Base-by-base conservation (phyloP, 805 yeast genomes). In the Ogataea kodamae region DNA sequence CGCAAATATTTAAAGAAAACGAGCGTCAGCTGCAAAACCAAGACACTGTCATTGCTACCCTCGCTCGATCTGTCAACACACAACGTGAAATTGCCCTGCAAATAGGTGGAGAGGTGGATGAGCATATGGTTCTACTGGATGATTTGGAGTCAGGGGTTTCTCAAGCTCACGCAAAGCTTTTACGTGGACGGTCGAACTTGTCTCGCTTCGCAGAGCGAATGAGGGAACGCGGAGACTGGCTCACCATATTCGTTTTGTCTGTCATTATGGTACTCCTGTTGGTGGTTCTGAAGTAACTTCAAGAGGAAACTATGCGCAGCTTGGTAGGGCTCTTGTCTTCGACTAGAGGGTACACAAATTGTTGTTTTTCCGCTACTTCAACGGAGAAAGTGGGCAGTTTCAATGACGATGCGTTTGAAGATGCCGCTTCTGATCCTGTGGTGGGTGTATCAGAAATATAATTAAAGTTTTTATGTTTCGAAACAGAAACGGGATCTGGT, bases 71-170 rank as follows among this genome's bases (percentile, higher is more conserved):
- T 0, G 67, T 74, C 1, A 55, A 59, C 18, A 57, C 66, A 23
- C 72, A 72, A 31, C 65, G 65, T 40, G 63, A 59, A 1, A 55
- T 76, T 27, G 69, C 79, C 2, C 23, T 65, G 7, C 63, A 58
- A 19, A 74, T 76, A 9, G 62, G 72, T 37, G 58, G 55, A 5
- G 81, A 76, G 42, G 48, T 74, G 7, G 59, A 55, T 9, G 68
- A 67, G 4, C 80, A 75, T 30, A 60, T 73, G 49, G 67, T 66
- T 15, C 41, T 74, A 10, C 46, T 75, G 17, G 64, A 65, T 19
- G 81, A 75, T 44, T 48, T 75, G 22, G 81, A 76, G 41, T 50
- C 52, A 15, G 68, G 69, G 24, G 52, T 75, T 12, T 70, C 66
- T 29, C 45, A 55, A 19, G 61, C 69, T n/a, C 68, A 66, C 16